Evolutionary conservation across 2,329 filamentous ascomycete genomes (phyloP).

Genomic region (Calonectria multiphialidica): DNA sequence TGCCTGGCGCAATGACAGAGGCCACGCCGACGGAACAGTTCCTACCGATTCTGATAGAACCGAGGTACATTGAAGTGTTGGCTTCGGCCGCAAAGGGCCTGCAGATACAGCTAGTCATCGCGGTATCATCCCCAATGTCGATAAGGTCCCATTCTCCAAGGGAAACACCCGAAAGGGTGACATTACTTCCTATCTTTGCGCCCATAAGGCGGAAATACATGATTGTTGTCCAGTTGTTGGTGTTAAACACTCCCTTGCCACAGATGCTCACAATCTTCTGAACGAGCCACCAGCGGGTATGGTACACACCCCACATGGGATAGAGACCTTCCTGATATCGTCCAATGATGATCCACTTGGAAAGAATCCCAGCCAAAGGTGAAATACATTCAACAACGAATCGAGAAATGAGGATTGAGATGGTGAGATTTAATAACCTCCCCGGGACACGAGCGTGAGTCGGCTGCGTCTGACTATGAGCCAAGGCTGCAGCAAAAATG

Average conservation of each 20-base stretch:
- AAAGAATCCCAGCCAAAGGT: conserved; percentile 57
- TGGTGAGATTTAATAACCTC: conserved; percentile 61
- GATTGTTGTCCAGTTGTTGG: conserved; percentile 52
- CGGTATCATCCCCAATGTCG: conserved; percentile 62
- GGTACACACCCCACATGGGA: conserved; percentile 71
- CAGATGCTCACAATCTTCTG: conserved; percentile 64
- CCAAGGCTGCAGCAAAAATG: conserved; percentile 61
- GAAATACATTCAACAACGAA: conserved; percentile 45
- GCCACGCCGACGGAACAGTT: conserved; percentile 61
- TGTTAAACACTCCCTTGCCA: conserved; percentile 60
- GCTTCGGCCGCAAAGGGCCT: conserved; percentile 67
- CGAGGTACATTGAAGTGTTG: conserved; percentile 70
- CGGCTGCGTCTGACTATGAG: conserved; percentile 53
- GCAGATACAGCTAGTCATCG: conserved; percentile 60
- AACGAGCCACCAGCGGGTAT: conserved; percentile 70
- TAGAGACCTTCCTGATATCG: conserved; percentile 65
- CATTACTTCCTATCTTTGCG: conserved; percentile 64
- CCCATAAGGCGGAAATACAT: conserved; percentile 66
- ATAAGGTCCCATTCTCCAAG: conserved; percentile 70
- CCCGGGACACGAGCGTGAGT: conserved; percentile 56
- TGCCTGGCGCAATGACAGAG: conserved; percentile 64
- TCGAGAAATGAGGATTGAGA: conserved; percentile 53
- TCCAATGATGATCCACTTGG: conserved; percentile 69
- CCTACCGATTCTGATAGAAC: conserved; percentile 61
- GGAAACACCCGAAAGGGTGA: conserved; percentile 57